phyloP scores from a whole-genome alignment of 352 stramenopile species.

The Phytophthora nicotianae region DNA sequence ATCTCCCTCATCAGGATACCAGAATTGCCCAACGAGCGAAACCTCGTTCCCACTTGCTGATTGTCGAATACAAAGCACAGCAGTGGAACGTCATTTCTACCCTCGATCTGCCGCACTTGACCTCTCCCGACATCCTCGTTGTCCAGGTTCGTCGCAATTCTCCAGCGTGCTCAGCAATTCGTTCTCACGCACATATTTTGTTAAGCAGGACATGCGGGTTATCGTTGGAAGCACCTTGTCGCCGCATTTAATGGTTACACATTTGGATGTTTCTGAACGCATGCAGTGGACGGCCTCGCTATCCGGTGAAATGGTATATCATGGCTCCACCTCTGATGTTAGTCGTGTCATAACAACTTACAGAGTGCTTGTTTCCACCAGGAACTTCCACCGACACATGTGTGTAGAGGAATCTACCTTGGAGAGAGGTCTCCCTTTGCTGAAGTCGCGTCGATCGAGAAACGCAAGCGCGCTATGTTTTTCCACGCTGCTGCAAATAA shows the following conservation, averaged over 20 bases:
- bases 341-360: neutral
- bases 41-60: conserved; percentile 32
- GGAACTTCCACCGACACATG: conserved; percentile 48
- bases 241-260: conserved; percentile 37
- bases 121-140: conserved; percentile 44
- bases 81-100: conserved; percentile 31
- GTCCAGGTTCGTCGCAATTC: conserved; percentile 39
- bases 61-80: conserved; percentile 23
- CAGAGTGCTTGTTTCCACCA: conserved; percentile 17
- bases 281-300: conserved; percentile 41
- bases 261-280: conserved; percentile 35
- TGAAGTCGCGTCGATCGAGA: conserved; percentile 60
- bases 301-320: conserved; percentile 51
- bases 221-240: conserved; percentile 54
- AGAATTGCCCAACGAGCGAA: conserved; percentile 6
- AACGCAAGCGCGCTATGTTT: conserved; percentile 49
- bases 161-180: neutral
- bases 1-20: conserved; percentile 13
- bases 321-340: neutral
- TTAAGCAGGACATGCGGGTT: conserved; percentile 37
- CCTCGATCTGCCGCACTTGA: conserved; percentile 35
- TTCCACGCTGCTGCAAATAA: conserved; percentile 40
- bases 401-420: conserved; percentile 55
- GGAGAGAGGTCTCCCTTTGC: conserved; percentile 48
- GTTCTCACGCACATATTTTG: neutral